Evolutionary conservation across 257 asterid genomes (phyloP), one percentile per base, ranked within the genome.

Genomic region (Primulina huaijiensis): DNA sequence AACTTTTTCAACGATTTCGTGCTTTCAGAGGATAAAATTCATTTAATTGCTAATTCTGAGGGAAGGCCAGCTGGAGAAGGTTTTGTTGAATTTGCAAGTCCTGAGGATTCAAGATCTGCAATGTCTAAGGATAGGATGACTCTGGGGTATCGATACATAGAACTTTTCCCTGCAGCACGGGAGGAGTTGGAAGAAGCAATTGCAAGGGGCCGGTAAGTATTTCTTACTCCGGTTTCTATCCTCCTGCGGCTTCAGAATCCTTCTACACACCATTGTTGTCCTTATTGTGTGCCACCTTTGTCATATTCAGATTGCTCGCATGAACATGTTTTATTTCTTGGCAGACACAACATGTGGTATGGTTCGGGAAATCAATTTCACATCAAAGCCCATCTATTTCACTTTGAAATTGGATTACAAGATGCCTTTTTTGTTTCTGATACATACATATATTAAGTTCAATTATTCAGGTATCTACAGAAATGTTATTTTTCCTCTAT

Each of bases 21-120:
- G 40, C 81, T 93, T 38, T 37, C 86, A n/a, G 96, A 87, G 73
- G 95, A 89, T 53, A 85, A 85, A 75, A 80, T 93, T 76, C 86
- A 88, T 72, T 72, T 90, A 62, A 82, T 95, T 23, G 82, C 87
- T 58, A 91, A 83, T 73, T 83, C 90, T 4, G 96, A 87, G 78
- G 96, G 97, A 52, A 83, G 96, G 76, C 85, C 99, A 8, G 90
- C 96, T 37, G 97, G 99, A 70, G 99, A 93, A 86, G 97, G 97
- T 2, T 87, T 82, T 79, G 98, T 89, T 74, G 98, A 93, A 79
- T 93, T 93, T 83, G 87, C 82, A 21, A 87, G 82, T 78, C 77
- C 96, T 19, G 94, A 93, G 74, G 97, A 90, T 68, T 90, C 98
- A 12, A 86, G 68, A 76, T 88, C 86, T 80, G 97, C 97, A 29